Conservation (phyloP, 2,329 filamentous ascomycete species). For the Aureobasidium namibiae region DNA sequence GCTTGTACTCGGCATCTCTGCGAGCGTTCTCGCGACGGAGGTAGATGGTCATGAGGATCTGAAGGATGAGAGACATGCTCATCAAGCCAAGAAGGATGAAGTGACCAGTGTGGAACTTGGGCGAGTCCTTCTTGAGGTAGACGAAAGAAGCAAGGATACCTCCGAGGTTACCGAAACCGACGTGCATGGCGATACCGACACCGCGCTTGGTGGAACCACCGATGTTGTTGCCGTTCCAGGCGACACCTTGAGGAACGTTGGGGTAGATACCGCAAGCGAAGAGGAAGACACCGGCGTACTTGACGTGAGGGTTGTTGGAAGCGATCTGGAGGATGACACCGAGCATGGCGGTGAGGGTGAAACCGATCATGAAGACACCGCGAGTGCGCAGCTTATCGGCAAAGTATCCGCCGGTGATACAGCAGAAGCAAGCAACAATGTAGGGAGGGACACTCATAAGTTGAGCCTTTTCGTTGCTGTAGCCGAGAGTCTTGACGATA, state of each 20-base stretch:
- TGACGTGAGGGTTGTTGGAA: slow-evolving; percentile 24
- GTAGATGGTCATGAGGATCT: slow-evolving; percentile 50
- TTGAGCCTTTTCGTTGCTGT: slow-evolving; percentile 42
- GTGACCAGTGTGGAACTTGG: slow-evolving; percentile 30
- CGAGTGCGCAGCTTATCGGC: slow-evolving; percentile 25
- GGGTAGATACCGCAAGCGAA: slow-evolving; percentile 49
- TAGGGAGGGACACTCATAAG: slow-evolving; percentile 25
- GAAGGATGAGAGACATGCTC: slow-evolving; percentile 33
- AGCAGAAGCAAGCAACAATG: slow-evolving; percentile 25
- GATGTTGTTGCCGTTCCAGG: slow-evolving; percentile 54
- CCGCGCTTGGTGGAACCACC: slow-evolving; percentile 47
- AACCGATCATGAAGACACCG: slow-evolving; percentile 34
- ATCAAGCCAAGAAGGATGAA: slow-evolving; percentile 26
- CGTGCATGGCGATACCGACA: slow-evolving; percentile 49
- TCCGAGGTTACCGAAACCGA: slow-evolving; percentile 39
- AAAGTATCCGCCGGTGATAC: slow-evolving; percentile 22
- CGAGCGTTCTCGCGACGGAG: slow-evolving; percentile 49
- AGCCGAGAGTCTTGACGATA: slow-evolving; percentile 59
- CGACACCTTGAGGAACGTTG: slow-evolving; percentile 47
- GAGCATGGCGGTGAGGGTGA: slow-evolving; percentile 16
- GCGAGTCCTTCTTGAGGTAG: slow-evolving; percentile 28
- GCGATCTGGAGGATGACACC: slow-evolving; percentile 31
- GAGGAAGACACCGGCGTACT: slow-evolving; percentile 31
- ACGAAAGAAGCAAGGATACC: slow-evolving; percentile 57
- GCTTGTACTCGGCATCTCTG: slow-evolving; percentile 42